phyloP scores from a whole-genome alignment of 1,284 basidiomycete genomes.

The Trichosporon asahii region DNA sequence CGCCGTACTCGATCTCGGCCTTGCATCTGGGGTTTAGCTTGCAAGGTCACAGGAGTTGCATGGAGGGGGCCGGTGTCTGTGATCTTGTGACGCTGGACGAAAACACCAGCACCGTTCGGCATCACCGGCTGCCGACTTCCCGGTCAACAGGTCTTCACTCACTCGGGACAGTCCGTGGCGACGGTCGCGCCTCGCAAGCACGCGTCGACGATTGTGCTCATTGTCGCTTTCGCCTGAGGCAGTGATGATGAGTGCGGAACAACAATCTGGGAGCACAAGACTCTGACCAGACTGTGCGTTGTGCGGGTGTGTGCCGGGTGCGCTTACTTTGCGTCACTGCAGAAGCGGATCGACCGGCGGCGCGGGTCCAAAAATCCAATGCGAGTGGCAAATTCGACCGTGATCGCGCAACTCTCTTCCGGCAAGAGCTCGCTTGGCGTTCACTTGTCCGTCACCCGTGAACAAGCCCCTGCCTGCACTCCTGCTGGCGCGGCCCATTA shows the following conservation, averaged over 20 bases:
- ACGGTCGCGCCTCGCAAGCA: slow-evolving; percentile 44
- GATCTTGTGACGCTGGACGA: too few relatives aligned
- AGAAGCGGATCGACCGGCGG: not conserved
- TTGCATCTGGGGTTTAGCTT: slow-evolving; percentile 54
- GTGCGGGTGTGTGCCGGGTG: not conserved
- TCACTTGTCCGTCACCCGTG: not conserved
- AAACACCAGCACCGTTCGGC: too few relatives aligned
- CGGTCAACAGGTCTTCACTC: too few relatives aligned
- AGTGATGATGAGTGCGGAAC: not conserved
- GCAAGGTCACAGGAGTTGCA: too few relatives aligned
- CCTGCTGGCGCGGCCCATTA: too few relatives aligned
- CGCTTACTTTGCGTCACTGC: not conserved
- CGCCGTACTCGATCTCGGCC: slow-evolving; percentile 66
- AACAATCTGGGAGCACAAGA: not conserved
- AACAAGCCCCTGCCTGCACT: too few relatives aligned
- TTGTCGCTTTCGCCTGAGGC: slow-evolving; percentile 18
- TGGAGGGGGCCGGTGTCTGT: too few relatives aligned
- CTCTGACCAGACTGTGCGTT: not conserved
- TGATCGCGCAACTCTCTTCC: too few relatives aligned
- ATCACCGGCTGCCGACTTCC: too few relatives aligned
- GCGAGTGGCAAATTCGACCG: not conserved
- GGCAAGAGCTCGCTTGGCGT: not conserved
- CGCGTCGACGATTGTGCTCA: slow-evolving; percentile 51
- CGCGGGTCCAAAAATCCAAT: not conserved
- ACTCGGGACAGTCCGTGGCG: slow-evolving; percentile 50